Evolutionary conservation across 2,329 filamentous ascomycete genomes (phyloP).

Genomic region (Pestalotiopsis sp.): DNA sequence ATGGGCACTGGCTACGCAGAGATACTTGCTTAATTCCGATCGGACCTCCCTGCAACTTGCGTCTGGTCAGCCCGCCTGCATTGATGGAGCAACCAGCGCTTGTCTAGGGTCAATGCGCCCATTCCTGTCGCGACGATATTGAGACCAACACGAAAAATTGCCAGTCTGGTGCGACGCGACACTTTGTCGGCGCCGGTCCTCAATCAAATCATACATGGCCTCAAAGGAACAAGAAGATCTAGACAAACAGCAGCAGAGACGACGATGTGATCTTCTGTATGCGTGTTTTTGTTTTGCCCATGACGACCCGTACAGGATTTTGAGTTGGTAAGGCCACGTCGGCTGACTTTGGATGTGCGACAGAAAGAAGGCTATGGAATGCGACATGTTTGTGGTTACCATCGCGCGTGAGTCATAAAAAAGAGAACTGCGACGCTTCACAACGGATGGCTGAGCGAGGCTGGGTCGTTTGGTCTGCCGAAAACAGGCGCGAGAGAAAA

Average conservation of each 20-base stretch:
- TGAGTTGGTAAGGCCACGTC: constrained; percentile 1
- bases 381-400: constrained; percentile 7
- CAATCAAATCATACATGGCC: not conserved
- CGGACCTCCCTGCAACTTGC: constrained; percentile 25
- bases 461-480: constrained; percentile 10
- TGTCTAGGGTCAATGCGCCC: constrained; percentile 20
- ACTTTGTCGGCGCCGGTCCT: not conserved
- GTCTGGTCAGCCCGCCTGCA: constrained; percentile 28
- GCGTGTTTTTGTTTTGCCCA: not conserved
- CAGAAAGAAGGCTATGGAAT: constrained; percentile 5
- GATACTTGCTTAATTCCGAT: constrained; percentile 22
- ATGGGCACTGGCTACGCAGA: constrained; percentile 23
- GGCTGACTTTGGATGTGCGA: not conserved
- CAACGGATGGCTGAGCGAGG: constrained; percentile 14
- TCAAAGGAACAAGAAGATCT: not conserved
- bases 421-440: not conserved
- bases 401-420: constrained; percentile 9
- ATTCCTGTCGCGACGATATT: constrained; percentile 19
- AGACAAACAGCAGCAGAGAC: not conserved
- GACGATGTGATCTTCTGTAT: not conserved
- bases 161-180: constrained; percentile 7
- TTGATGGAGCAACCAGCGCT: constrained; percentile 25
- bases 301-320: not conserved
- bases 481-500: constrained; percentile 5
- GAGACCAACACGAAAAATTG: constrained; percentile 11